Evolutionary conservation across 805 yeast species (phyloP).

Genomic region (Candida arabinofermentans): DNA sequence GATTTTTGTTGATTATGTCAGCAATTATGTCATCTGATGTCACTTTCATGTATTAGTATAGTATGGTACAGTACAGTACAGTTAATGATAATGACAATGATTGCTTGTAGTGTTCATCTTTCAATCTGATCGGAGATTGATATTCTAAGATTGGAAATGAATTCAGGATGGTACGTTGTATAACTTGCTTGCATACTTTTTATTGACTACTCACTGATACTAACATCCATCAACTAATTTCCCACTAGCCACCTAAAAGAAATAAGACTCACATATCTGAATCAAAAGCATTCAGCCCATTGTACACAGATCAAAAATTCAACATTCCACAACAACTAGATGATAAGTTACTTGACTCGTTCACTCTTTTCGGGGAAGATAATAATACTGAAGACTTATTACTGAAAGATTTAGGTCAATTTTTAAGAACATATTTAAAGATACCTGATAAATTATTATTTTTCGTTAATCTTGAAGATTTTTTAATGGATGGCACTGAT

Average conservation of each 20-base stretch:
- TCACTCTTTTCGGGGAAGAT: conserved; percentile 37
- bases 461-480: conserved; percentile 26
- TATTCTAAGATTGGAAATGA: too few relatives aligned
- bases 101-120: too few relatives aligned
- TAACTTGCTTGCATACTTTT: background rate
- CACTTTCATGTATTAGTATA: too few relatives aligned
- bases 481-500: conserved; percentile 36
- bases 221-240: background rate
- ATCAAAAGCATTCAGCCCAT: conserved; percentile 16
- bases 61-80: too few relatives aligned
- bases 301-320: conserved; percentile 15
- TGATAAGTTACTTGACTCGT: conserved; percentile 40
- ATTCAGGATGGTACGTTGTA: background rate
- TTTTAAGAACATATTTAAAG: conserved; percentile 27
- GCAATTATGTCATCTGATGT: background rate
- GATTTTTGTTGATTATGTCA: too few relatives aligned
- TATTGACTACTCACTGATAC: background rate
- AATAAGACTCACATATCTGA: conserved; percentile 1
- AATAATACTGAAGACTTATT: conserved; percentile 35
- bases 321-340: conserved; percentile 41
- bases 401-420: conserved; percentile 25
- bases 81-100: too few relatives aligned
- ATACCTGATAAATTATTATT: conserved; percentile 28
- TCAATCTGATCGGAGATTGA: too few relatives aligned
- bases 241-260: conserved; percentile 3